phyloP scores from a whole-genome alignment of 345 rosid species.

The Barbarea vulgaris region DNA sequence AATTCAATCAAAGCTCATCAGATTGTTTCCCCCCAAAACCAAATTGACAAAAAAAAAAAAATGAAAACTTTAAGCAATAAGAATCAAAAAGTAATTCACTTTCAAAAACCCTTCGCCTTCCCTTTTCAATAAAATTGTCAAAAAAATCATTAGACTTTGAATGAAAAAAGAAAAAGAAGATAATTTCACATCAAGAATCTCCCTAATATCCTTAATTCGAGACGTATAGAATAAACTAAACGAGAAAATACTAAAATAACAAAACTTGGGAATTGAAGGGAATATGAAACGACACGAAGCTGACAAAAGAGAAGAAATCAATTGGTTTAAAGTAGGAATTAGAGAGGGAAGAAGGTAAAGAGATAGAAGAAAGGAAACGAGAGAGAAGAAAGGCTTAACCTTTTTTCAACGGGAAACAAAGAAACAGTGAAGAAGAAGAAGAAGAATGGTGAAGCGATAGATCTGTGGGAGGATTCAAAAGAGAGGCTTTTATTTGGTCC shows the following conservation, averaged over 20 bases:
- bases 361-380: background rate
- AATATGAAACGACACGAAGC: constrained; percentile 29
- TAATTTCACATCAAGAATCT: background rate
- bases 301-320: background rate
- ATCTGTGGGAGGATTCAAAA: constrained; percentile 38
- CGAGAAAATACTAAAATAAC: too few relatives aligned
- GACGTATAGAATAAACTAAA: background rate
- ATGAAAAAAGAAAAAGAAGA: constrained; percentile 6
- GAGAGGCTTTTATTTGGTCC: constrained; percentile 35
- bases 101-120: background rate
- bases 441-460: constrained; percentile 12
- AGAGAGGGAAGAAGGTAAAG: background rate
- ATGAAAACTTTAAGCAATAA: background rate
- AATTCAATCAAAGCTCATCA: constrained; percentile 1
- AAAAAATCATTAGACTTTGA: background rate
- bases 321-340: background rate
- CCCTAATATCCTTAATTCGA: background rate
- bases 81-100: constrained; percentile 16
- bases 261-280: background rate
- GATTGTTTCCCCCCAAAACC: background rate
- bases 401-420: constrained; percentile 26
- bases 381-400: constrained; percentile 21
- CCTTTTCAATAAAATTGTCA: background rate
- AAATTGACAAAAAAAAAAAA: background rate
- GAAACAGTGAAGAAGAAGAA: background rate